Base-by-base conservation (phyloP, 2,329 filamentous ascomycete species). In the Coleophoma cylindrospora region DNA sequence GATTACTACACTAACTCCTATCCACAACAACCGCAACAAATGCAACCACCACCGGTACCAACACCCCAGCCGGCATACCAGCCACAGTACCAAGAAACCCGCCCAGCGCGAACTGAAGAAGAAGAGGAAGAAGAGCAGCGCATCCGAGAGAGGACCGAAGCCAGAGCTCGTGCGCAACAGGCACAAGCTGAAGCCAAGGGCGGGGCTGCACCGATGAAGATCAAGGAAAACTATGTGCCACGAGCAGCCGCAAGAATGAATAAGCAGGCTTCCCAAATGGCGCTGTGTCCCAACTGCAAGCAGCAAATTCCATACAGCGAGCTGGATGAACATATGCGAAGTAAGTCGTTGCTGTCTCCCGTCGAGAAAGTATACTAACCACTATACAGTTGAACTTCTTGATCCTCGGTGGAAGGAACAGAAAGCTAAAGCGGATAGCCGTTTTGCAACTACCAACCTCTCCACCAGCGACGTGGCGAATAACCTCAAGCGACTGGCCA, bases 321-420 rank as follows among this genome's bases (percentile, higher is more conserved):
- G 70, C 79, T 96, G 57, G 89, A 94, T 53, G 85, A 92, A 56
- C 92, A 97, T 65, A 92, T 97, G 82, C 83, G 89, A 68, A 96
- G 84, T 86, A 73, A 70, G 77, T 60, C 38, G 47, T 33, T 32
- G 19, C 40, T 17, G 21, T 36, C 10, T 10, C 36, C 13, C 21
- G 3, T 50, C 34, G 15, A 37, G 38, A 10, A 21, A 10, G 41
- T 34, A 51, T 58, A 59, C 57, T 57, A 53, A 51, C 34, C 40
- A 37, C 38, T 9, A 27, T 43, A 34, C 55, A 79, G 76, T 97
- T 65, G 92, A 97, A 70, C 79, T 96, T 43, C 80, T 96, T 52
- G 92, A 97, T 66, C 92, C 92, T 1, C 82, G 87, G 52, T 97
- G 92, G 91, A 95, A 95, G 67, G 91, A 96, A 66, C 91, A 97